phyloP scores from a whole-genome alignment of 2,329 filamentous ascomycete genomes.

The Cladophialophora immunda region DNA sequence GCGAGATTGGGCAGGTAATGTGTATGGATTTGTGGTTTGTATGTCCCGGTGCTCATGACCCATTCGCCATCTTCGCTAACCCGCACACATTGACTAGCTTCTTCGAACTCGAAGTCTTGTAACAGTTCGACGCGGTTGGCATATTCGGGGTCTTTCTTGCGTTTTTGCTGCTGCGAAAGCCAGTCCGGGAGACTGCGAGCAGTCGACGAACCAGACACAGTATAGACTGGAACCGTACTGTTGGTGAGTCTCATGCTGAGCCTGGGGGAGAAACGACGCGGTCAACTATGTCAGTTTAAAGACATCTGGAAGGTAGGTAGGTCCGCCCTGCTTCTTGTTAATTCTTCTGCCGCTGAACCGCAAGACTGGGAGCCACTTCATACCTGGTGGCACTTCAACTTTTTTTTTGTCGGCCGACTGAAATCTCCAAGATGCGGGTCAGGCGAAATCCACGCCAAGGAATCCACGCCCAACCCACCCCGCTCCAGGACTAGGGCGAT shows the following conservation, averaged over 20 bases:
- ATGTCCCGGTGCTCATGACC: constrained; percentile 89
- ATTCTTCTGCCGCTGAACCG: neutral
- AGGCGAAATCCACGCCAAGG: constrained; percentile 3
- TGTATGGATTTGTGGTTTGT: constrained; percentile 88
- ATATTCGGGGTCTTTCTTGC: constrained; percentile 92
- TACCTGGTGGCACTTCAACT: constrained; percentile 22
- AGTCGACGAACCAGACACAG: constrained; percentile 88
- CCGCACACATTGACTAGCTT: constrained; percentile 88
- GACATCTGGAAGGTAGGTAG: neutral
- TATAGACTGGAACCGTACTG: constrained; percentile 90
- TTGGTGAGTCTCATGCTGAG: constrained; percentile 61
- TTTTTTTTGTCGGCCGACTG: constrained; percentile 9
- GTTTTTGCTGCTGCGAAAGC: constrained; percentile 88
- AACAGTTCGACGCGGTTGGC: constrained; percentile 92
- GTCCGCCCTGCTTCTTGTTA: constrained; percentile 14
- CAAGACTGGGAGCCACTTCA: neutral
- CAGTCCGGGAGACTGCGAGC: constrained; percentile 91
- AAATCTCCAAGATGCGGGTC: constrained; percentile 1
- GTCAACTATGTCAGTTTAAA: constrained; percentile 2
- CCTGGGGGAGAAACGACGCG: neutral
- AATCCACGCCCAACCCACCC: too few relatives aligned
- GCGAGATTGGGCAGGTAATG: constrained; percentile 93
- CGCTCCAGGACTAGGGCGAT: too few relatives aligned
- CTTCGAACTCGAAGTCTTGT: constrained; percentile 97
- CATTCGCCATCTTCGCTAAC: constrained; percentile 96